Evolutionary conservation across 2,329 filamentous ascomycete species (phyloP).

Genomic region (Immersiporthe knoxdaviesiana): DNA sequence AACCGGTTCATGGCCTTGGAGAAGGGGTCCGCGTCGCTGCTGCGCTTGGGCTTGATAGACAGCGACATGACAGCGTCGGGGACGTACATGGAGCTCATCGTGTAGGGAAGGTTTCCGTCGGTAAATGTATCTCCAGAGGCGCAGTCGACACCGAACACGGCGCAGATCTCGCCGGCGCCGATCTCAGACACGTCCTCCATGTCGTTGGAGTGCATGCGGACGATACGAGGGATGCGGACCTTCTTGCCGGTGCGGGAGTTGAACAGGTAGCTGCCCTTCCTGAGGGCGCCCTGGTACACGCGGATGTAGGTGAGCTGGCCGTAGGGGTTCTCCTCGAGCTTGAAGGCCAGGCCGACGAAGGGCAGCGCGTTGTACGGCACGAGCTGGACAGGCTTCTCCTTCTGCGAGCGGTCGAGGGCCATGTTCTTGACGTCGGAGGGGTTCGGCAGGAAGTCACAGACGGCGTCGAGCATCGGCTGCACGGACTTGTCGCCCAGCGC

Average conservation of each 20-base stretch:
- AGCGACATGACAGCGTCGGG: slow-evolving; percentile 98
- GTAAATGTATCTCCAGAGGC: slow-evolving; percentile 98
- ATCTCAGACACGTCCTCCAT: slow-evolving; percentile 97
- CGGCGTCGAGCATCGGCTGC: slow-evolving; percentile 92
- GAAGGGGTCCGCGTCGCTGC: slow-evolving; percentile 90
- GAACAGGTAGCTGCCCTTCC: slow-evolving; percentile 87
- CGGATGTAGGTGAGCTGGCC: slow-evolving; percentile 98
- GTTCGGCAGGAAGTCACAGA: slow-evolving; percentile 94
- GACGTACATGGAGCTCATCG: slow-evolving; percentile 97
- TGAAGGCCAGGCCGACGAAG: slow-evolving; percentile 96
- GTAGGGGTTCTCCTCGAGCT: slow-evolving; percentile 98
- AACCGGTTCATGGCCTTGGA: slow-evolving; percentile 99
- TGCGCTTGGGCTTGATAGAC: slow-evolving; percentile 94
- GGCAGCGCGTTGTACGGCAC: slow-evolving; percentile 92
- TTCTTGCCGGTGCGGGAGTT: slow-evolving; percentile 95
- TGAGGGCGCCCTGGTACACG: slow-evolving; percentile 91
- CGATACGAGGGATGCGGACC: slow-evolving; percentile 94
- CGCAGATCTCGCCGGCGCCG: slow-evolving; percentile 95
- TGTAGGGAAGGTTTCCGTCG: slow-evolving; percentile 87
- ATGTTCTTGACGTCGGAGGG: slow-evolving; percentile 86
- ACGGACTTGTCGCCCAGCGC: slow-evolving; percentile 93
- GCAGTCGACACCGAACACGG: slow-evolving; percentile 97
- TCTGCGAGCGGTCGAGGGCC: slow-evolving; percentile 80
- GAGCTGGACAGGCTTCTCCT: slow-evolving; percentile 81
- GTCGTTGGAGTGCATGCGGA: slow-evolving; percentile 99